phyloP scores from a whole-genome alignment of 257 asterid species.

The Nicotiana benthamiana region DNA sequence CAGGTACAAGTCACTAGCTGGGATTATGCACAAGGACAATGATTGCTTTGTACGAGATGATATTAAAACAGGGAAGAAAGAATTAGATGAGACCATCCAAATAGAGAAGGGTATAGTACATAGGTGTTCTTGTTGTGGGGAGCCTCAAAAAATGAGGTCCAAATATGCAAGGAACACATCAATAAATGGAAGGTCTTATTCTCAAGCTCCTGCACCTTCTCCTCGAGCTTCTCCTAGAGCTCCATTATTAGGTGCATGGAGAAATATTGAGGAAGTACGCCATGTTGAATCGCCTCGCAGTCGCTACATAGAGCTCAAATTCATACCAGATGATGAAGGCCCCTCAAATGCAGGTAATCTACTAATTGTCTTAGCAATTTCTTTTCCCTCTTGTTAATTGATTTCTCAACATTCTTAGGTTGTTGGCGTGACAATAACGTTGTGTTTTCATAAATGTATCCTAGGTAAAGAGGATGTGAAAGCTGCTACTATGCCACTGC shows the following conservation, averaged over 20 bases:
- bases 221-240: constrained; percentile 35
- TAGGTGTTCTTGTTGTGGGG: constrained; percentile 83
- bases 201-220: constrained; percentile 48
- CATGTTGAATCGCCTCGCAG: constrained; percentile 36
- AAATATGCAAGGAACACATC: constrained; percentile 36
- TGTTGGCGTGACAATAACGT: background rate
- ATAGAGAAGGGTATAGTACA: constrained; percentile 24
- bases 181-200: constrained; percentile 18
- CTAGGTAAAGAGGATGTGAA: constrained; percentile 47
- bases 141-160: constrained; percentile 36
- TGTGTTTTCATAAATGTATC: no score
- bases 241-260: constrained; percentile 25
- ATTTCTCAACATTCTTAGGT: background rate
- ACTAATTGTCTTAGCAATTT: background rate
- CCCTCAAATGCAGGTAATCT: constrained; percentile 7
- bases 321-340: constrained; percentile 43
- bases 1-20: constrained; percentile 45
- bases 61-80: constrained; percentile 26
- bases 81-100: constrained; percentile 27
- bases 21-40: constrained; percentile 56
- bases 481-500: constrained; percentile 28
- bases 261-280: constrained; percentile 36
- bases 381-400: background rate
- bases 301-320: constrained; percentile 52
- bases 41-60: constrained; percentile 36